A percentile compares a stretch with the other conserved stretches of the same genome.
Evolutionary conservation across 2,329 filamentous ascomycete species (phyloP).

Genomic region (Clonostachys chloroleuca): DNA sequence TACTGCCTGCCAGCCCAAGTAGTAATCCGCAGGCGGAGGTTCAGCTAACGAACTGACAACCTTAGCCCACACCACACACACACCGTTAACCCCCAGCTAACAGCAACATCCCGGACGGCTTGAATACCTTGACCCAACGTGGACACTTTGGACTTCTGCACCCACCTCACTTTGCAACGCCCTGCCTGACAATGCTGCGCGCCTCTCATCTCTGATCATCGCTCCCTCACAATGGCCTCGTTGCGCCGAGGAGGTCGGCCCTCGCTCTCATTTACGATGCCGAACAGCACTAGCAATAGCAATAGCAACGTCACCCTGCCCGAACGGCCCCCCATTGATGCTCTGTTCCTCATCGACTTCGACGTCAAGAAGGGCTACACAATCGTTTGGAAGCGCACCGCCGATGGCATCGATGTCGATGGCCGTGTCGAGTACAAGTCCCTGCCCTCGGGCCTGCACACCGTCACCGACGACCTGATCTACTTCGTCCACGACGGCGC

Average conservation of each 20-base stretch:
- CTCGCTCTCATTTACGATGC: slow-evolving; percentile 30
- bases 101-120: no score
- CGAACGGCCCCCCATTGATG: slow-evolving; percentile 48
- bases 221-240: slow-evolving; percentile 29
- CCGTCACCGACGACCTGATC: slow-evolving; percentile 80
- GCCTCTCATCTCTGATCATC: slow-evolving; percentile 3
- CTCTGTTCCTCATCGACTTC: slow-evolving; percentile 85
- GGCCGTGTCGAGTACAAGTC: slow-evolving; percentile 95
- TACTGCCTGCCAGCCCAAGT: no score
- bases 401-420: slow-evolving; percentile 69
- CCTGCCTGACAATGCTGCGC: slow-evolving; percentile 14
- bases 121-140: no score
- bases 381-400: slow-evolving; percentile 79
- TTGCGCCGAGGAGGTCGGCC: slow-evolving; percentile 27
- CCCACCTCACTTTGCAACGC: no score
- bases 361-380: slow-evolving; percentile 91
- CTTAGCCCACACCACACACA: no score
- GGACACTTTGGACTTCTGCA: no score
- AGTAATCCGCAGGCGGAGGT: no score
- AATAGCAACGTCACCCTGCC: slow-evolving; percentile 11
- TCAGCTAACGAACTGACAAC: no score
- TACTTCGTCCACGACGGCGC: slow-evolving; percentile 84
- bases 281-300: slow-evolving; percentile 2
- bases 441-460: slow-evolving; percentile 87
- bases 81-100: no score